Base-by-base conservation (phyloP, 768 basidiomycete species). In the Pluteus cervinus region DNA sequence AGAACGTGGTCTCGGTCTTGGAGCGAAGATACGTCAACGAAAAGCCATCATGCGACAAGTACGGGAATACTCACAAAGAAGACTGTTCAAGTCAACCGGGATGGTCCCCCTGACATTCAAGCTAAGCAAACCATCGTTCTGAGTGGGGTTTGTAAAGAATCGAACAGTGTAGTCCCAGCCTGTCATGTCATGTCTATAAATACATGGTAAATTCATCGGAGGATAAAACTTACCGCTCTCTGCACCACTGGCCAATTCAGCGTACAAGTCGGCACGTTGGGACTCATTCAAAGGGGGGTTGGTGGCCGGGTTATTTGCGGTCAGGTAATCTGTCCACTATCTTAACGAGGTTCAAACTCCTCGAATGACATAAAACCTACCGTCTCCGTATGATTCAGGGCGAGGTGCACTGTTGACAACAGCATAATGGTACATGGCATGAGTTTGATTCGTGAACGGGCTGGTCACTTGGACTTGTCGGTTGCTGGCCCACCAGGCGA, bases 331-430 rank as follows among this genome's bases (percentile, higher is more conserved):
- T 73, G 65, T 33, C 45, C 39, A 61, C 15, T 21, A 4, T 15
- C 29, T 41, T 9, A 31, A 46, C 39, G 8, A 50, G 36, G 15
- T n/a, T 9, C 4, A 28, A 26, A 29, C 7, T 26, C 24, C 10
- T 7, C n/a, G 1, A 20, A 21, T 7, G 28, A 36, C 10, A 10
- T 11, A 6, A 14, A n/a, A 56, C 64, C 23, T 42, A 76, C 81
- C 81, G 17, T 66, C 64, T 14, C 79, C 54, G 50, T 85, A 86
- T 0, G 82, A 88, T 63, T 97, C 93, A 0, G 92, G 93, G 8
- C 92, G 71, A 25, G 92, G 93, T 2, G 89, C 91, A 11, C 64
- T 81, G 54, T 91, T 94, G 47, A 69, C 79, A 0, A 90, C 93
- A 7, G 73, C 63, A 51, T 89, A 96, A 32, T 62, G 83, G 24